Evolutionary conservation across 139 green algal species (phyloP).

Genomic region (Chlamydomonas sp.): DNA sequence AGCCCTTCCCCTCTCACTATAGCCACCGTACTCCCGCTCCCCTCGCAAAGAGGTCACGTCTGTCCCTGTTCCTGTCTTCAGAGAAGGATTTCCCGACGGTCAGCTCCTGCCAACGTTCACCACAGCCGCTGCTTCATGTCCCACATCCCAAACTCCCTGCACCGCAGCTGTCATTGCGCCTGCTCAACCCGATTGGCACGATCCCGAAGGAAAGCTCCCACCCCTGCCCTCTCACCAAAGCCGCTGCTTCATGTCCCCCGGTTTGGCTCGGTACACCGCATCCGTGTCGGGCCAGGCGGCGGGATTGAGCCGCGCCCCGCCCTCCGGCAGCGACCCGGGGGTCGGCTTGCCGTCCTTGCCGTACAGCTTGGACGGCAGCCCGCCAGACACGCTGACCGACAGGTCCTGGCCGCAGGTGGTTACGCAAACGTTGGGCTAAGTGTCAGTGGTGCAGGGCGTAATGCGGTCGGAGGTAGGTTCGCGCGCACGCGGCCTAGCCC

Average conservation of each 20-base stretch:
- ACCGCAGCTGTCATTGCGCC: no score
- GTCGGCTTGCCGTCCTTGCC: conserved; percentile 44
- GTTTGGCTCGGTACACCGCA: conserved; percentile 50
- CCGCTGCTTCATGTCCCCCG: conserved; percentile 63
- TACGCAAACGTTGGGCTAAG: no score
- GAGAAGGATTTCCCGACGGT: no score
- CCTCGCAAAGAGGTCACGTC: no score
- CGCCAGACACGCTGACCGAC: conserved; percentile 1
- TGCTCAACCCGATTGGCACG: no score
- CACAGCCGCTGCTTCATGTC: not conserved
- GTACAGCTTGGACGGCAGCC: conserved; percentile 35
- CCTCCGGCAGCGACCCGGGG: conserved; percentile 21
- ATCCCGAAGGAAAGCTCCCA: not conserved
- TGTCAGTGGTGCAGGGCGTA: no score
- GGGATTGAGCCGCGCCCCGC: conserved; percentile 2
- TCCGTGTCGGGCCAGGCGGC: conserved; percentile 33
- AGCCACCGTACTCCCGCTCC: no score
- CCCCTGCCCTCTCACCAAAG: conserved; percentile 49
- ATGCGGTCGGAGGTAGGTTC: no score
- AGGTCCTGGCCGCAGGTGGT: conserved; percentile 3
- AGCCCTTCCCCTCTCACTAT: no score
- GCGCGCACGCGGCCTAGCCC: no score
- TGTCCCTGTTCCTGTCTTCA: no score
- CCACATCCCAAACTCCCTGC: not conserved
- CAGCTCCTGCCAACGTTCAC: no score